Base-by-base conservation (phyloP, 164 flowering plant species). In the Chloranthus sessilifolius region DNA sequence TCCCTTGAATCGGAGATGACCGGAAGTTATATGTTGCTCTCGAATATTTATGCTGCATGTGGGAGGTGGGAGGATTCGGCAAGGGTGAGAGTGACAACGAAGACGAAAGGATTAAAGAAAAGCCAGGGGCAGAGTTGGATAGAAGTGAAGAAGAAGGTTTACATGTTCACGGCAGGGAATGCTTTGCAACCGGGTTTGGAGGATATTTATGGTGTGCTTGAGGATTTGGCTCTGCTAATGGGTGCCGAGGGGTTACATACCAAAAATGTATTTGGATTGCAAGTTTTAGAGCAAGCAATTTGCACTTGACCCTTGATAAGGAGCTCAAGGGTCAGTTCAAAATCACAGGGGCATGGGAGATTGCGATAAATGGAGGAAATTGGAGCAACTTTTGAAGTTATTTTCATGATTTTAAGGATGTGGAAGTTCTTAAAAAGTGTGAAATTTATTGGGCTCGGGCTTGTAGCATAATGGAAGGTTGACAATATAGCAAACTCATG, bases 21-120 rank as follows among this genome's bases (percentile, higher is more conserved):
- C 0, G 95, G 95, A 28, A 74, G 78, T 63, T 79, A 79, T 57
- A 80, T 82, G 86, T 64, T 82, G 61, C 69, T 89, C 21, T 83
- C 92, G 4, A 75, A 82, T 66, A 66, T 78, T 10, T 82, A 81
- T 62, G 82, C 90, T 33, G 62, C 70, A 19, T 60, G 66, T 43
- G 83, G 85, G 39, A 74, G 79, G 56, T 83, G 85, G 92, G 80
- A 82, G 21, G 94, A 89, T 43, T 69, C 86, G 21, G 95, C 92
- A 9, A 79, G 44, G 47, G 66, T 79, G 47, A 80, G 97, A 68
- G 15, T 66, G 33, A 67, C 69, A 16, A 85, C 90, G 8, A 80
- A 59, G 60, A 56, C 63, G 8, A 80, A 65, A 59, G 90, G 90
- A 26, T 54, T 82, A 47, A 82, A 68, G 79, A 84, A 89, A 73